Evolutionary conservation across 306 rosid species (phyloP).

Genomic region (Cajanus cajan): DNA sequence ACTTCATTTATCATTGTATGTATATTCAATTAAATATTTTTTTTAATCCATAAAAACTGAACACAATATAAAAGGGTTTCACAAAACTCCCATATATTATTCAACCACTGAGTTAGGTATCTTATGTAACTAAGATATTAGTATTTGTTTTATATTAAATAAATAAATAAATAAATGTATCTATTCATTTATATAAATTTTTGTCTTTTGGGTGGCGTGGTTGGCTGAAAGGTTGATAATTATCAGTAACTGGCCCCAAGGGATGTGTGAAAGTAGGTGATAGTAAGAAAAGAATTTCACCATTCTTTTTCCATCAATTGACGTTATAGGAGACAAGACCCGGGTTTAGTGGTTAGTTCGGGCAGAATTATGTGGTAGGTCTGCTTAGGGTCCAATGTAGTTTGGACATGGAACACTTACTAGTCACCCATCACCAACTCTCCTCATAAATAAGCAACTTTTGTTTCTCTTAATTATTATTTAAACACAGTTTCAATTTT

Average conservation of each 20-base stretch:
- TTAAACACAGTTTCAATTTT: not conserved
- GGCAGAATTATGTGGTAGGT: not conserved
- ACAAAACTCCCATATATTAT: too few species aligned
- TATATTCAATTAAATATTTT: too few species aligned
- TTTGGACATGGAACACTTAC: not conserved
- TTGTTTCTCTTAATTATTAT: not conserved
- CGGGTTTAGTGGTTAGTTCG: not conserved
- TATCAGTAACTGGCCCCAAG: too few species aligned
- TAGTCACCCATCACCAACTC: not conserved
- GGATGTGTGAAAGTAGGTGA: not conserved
- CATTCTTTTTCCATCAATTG: constrained; percentile 16
- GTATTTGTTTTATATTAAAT: not conserved
- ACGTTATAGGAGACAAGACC: constrained; percentile 12
- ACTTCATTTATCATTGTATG: too few species aligned
- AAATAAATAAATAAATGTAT: not conserved
- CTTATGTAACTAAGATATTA: not conserved
- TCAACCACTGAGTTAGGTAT: too few species aligned
- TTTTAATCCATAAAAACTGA: too few species aligned
- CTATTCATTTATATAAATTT: not conserved
- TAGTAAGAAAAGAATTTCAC: constrained; percentile 11
- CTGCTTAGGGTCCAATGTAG: not conserved
- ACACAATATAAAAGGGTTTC: too few species aligned
- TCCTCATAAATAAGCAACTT: constrained; percentile 1
- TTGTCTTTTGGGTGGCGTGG: too few species aligned
- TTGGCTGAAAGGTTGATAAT: too few species aligned